A percentile compares a stretch with the other conserved stretches of the same genome.
Evolutionary conservation across 2,329 filamentous ascomycete species (phyloP).

Genomic region (Periconia macrospinosa): DNA sequence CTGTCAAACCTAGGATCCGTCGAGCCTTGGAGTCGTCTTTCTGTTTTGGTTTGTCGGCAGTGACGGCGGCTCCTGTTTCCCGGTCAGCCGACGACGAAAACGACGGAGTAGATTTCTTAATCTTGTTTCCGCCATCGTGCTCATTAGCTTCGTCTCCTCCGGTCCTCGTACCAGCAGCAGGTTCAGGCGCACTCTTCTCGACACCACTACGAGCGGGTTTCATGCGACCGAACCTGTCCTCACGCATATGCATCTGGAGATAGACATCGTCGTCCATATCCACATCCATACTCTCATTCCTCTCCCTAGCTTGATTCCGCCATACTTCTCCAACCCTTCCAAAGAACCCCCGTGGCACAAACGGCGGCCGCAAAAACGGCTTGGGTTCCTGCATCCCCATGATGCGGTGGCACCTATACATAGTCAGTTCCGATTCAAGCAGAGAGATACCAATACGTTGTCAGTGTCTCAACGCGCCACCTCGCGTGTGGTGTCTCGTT

Average conservation of each 20-base stretch:
- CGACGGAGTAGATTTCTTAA: too few relatives aligned
- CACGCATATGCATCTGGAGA: not conserved
- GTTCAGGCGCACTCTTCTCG: not conserved
- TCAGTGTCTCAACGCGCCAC: too few relatives aligned
- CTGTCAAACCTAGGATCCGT: too few relatives aligned
- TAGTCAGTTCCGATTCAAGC: not conserved
- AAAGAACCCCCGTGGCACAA: constrained; percentile 8
- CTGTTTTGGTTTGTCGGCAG: too few relatives aligned
- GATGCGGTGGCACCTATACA: constrained; percentile 9
- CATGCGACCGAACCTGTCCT: not conserved
- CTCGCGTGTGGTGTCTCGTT: too few relatives aligned
- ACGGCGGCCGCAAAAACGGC: constrained; percentile 15
- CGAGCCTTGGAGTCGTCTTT: too few relatives aligned
- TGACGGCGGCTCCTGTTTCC: too few relatives aligned
- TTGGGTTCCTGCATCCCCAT: constrained; percentile 12
- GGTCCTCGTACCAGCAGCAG: too few relatives aligned
- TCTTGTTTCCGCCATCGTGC: not conserved
- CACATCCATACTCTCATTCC: not conserved
- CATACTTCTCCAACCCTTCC: constrained; percentile 7
- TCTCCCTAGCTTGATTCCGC: constrained; percentile 7
- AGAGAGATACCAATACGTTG: too few relatives aligned
- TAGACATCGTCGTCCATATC: not conserved
- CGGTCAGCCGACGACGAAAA: too few relatives aligned
- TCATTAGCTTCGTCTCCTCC: not conserved
- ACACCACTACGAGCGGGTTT: not conserved